These are phyloP conservation scores for Citrus reticulata DNA, from an alignment of 345 rosid genomes.

Conservation along the genomic window DNA sequence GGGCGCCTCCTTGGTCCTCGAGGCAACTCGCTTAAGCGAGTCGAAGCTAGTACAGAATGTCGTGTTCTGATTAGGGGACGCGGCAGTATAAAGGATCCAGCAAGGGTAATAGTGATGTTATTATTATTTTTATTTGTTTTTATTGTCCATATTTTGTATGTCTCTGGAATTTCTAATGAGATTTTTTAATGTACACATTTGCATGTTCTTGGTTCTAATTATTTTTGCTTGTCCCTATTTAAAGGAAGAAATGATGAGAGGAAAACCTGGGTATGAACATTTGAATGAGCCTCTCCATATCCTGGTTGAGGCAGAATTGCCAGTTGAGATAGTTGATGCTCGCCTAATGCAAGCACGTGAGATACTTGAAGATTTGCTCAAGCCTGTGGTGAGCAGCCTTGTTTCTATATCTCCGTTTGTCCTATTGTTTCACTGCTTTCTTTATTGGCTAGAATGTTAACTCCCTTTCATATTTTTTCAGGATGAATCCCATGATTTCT, in stretches of 20 bases:
- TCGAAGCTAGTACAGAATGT: slow-evolving; percentile 94
- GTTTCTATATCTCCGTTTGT: not conserved
- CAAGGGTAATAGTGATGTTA: slow-evolving; percentile 46
- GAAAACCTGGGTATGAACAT: slow-evolving; percentile 95
- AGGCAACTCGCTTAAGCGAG: slow-evolving; percentile 96
- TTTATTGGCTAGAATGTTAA: not conserved
- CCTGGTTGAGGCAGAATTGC: slow-evolving; percentile 91
- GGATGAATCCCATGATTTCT: slow-evolving; percentile 95
- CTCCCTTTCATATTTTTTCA: slow-evolving; percentile 7
- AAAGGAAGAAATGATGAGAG: slow-evolving; percentile 96
- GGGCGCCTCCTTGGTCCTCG: slow-evolving; percentile 98
- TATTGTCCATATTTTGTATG: slow-evolving; percentile 1
- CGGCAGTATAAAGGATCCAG: slow-evolving; percentile 90
- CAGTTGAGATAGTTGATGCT: slow-evolving; percentile 83
- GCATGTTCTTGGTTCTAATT: not conserved
- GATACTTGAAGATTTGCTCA: slow-evolving; percentile 87
- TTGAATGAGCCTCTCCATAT: slow-evolving; percentile 93
- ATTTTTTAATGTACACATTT: not conserved
- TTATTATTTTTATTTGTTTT: not conserved
- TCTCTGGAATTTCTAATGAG: not conserved
- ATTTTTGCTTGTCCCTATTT: slow-evolving; percentile 1
- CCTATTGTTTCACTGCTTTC: not conserved
- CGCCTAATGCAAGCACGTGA: slow-evolving; percentile 91
- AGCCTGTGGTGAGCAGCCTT: slow-evolving; percentile 63
- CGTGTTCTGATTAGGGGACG: slow-evolving; percentile 92